Conservation (phyloP, 2,329 filamentous ascomycete species). For the Aspergillus sp. region DNA sequence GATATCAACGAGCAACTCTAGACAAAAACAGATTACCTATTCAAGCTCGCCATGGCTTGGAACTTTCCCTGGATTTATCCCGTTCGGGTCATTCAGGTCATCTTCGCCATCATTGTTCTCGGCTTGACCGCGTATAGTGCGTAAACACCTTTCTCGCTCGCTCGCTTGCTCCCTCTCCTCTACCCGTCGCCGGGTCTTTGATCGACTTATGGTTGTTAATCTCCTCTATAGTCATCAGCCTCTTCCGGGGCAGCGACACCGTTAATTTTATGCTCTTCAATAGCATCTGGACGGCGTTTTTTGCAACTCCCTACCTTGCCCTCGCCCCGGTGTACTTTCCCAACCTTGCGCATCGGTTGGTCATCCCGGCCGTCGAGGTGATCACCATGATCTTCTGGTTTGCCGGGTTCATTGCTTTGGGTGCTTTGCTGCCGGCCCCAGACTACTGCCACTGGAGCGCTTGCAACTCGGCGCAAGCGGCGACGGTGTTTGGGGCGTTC, state of each 20-base stretch:
- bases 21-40: not conserved
- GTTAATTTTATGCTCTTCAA: slow-evolving; percentile 80
- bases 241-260: slow-evolving; percentile 54
- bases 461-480: slow-evolving; percentile 61
- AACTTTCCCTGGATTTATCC: slow-evolving; percentile 40
- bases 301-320: slow-evolving; percentile 66
- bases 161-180: not conserved
- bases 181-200: not conserved
- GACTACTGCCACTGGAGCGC: slow-evolving; percentile 53
- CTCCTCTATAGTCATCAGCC: slow-evolving; percentile 51
- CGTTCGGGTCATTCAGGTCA: slow-evolving; percentile 64
- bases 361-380: slow-evolving; percentile 65
- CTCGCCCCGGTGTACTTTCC: slow-evolving; percentile 64
- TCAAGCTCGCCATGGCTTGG: slow-evolving; percentile 8
- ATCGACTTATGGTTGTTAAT: not conserved
- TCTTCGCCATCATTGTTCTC: slow-evolving; percentile 72
- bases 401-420: slow-evolving; percentile 75
- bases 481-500: slow-evolving; percentile 49
- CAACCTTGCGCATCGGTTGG: slow-evolving; percentile 61
- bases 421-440: slow-evolving; percentile 61
- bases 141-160: slow-evolving; percentile 22
- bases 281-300: slow-evolving; percentile 71
- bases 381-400: slow-evolving; percentile 89
- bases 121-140: slow-evolving; percentile 72
- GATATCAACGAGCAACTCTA: not conserved